phyloP scores from a whole-genome alignment of 257 asterid genomes.

The Ocimum tenuiflorum region DNA sequence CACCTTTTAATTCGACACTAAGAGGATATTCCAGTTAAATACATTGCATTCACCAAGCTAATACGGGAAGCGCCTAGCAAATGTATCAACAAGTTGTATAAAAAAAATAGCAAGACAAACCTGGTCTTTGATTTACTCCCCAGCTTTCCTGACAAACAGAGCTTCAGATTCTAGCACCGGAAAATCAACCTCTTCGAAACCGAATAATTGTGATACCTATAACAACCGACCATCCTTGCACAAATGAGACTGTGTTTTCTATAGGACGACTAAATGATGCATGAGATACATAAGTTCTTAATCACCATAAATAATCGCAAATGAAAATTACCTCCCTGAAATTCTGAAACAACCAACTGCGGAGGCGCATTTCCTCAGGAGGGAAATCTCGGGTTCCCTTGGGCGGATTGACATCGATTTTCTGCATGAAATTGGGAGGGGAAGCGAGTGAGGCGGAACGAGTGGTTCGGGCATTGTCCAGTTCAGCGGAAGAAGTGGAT shows the following conservation, averaged over 20 bases:
- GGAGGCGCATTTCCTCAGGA: slow-evolving; percentile 97
- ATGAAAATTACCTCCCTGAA: slow-evolving; percentile 62
- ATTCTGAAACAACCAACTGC: slow-evolving; percentile 79
- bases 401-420: slow-evolving; percentile 92
- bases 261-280: background rate
- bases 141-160: slow-evolving; percentile 85
- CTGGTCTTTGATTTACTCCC: slow-evolving; percentile 97
- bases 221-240: slow-evolving; percentile 5
- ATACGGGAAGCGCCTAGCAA: background rate
- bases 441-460: slow-evolving; percentile 59
- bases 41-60: background rate
- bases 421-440: slow-evolving; percentile 47
- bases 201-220: slow-evolving; percentile 67
- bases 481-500: slow-evolving; percentile 31
- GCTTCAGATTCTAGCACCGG: slow-evolving; percentile 96
- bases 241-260: background rate
- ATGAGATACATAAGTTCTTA: background rate
- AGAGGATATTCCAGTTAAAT: background rate
- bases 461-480: slow-evolving; percentile 43
- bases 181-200: slow-evolving; percentile 94
- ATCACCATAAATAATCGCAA: background rate
- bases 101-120: slow-evolving; percentile 26
- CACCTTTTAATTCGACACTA: background rate
- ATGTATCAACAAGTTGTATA: background rate
- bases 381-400: slow-evolving; percentile 96